phyloP scores from a whole-genome alignment of 164 flowering plant genomes.

The Macadamia tetraphylla region DNA sequence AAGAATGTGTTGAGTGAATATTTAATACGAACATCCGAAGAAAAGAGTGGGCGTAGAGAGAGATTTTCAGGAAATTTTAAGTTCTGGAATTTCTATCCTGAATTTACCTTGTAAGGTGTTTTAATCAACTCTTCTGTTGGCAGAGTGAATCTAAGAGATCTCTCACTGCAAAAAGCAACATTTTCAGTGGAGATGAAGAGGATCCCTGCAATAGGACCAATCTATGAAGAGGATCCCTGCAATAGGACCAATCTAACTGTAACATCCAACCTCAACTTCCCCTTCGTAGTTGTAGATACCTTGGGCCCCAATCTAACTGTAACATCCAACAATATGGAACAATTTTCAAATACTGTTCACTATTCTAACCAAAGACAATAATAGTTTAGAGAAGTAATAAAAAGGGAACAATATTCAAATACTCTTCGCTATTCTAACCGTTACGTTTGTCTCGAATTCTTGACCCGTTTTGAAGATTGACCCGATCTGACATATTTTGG shows the following conservation, averaged over 20 bases:
- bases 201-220: constrained; percentile 53
- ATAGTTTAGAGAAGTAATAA: too few relatives aligned
- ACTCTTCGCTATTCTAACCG: too few relatives aligned
- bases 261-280: constrained; percentile 37
- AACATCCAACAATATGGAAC: not conserved
- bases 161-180: constrained; percentile 42
- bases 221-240: constrained; percentile 43
- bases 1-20: too few relatives aligned
- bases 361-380: too few relatives aligned
- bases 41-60: not conserved
- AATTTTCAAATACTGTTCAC: too few relatives aligned
- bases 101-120: constrained; percentile 40
- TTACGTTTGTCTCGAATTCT: too few relatives aligned
- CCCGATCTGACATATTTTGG: too few relatives aligned
- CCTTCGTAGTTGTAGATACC: constrained; percentile 36
- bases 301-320: constrained; percentile 45
- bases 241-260: constrained; percentile 34
- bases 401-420: too few relatives aligned
- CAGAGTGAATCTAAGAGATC: constrained; percentile 29
- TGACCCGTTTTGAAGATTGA: too few relatives aligned
- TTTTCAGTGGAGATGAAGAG: constrained; percentile 44
- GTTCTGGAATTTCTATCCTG: not conserved
- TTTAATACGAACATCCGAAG: not conserved
- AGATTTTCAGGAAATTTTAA: too few relatives aligned
- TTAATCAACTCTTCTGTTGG: constrained; percentile 24